phyloP scores from a whole-genome alignment of 177 flowering plant genomes.

The Vitis hybrid region DNA sequence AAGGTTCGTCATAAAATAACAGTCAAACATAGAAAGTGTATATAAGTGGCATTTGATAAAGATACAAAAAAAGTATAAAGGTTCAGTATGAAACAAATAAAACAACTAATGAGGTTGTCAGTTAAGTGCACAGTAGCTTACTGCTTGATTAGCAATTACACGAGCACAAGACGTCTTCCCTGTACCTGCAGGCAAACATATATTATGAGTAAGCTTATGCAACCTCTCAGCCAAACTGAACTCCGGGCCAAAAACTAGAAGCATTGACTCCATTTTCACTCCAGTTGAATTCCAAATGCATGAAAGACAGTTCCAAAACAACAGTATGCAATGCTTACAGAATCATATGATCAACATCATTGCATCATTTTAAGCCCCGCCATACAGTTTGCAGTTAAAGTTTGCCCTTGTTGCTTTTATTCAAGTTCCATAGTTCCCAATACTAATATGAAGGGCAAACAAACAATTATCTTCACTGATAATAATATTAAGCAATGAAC shows the following conservation, averaged over 20 bases:
- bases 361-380: background rate
- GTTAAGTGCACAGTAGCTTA: conserved; percentile 28
- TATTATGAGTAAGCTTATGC: conserved; percentile 6
- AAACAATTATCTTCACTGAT: too few species aligned
- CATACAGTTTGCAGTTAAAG: background rate
- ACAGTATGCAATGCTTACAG: background rate
- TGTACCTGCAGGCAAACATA: conserved; percentile 57
- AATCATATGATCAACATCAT: background rate
- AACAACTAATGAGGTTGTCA: background rate
- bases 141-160: conserved; percentile 93
- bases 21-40: background rate
- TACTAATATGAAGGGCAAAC: background rate
- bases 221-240: background rate
- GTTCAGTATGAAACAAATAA: background rate
- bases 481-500: too few species aligned
- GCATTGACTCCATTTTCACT: background rate
- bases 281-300: background rate
- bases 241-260: background rate
- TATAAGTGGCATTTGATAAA: background rate
- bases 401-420: background rate
- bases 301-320: background rate
- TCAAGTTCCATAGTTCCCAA: background rate
- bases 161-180: conserved; percentile 99
- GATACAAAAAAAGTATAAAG: background rate
- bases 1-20: too few species aligned